phyloP scores from a whole-genome alignment of 2,329 filamentous ascomycete species.

The Sarocladium kiliense region DNA sequence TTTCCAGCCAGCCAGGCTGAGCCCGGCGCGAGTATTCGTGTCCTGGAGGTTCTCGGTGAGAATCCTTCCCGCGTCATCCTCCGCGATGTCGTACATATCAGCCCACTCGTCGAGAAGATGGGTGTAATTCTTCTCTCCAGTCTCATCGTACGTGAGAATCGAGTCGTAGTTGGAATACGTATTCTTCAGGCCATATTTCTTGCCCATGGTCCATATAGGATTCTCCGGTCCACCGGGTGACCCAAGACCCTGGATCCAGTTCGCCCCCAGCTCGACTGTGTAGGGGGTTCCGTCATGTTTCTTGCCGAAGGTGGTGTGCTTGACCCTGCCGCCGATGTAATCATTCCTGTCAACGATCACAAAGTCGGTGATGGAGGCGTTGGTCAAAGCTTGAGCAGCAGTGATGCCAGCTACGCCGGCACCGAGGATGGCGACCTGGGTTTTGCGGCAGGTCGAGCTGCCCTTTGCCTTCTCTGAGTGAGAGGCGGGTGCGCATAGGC shows the following conservation, averaged over 20 bases:
- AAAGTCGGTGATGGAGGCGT: conserved; percentile 58
- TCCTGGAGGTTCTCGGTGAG: conserved; percentile 57
- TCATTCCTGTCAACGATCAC: conserved; percentile 60
- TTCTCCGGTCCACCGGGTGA: conserved; percentile 37
- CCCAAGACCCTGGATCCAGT: conserved; percentile 45
- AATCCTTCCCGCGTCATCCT: conserved; percentile 51
- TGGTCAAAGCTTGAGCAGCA: conserved; percentile 57
- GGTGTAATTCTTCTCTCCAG: conserved; percentile 46
- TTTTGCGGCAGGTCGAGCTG: conserved; percentile 22
- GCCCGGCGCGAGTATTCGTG: conserved; percentile 50
- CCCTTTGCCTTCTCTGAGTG: neutral
- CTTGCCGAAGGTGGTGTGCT: conserved; percentile 52
- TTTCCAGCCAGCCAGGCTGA: conserved; percentile 58
- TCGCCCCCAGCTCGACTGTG: conserved; percentile 60
- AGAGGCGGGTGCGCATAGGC: neutral
- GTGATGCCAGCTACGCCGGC: conserved; percentile 60
- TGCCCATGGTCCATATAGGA: conserved; percentile 57
- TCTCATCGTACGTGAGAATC: conserved; percentile 56
- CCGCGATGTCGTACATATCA: conserved; percentile 36
- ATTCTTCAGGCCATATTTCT: conserved; percentile 53
- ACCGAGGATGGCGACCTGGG: conserved; percentile 41
- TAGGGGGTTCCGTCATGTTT: conserved; percentile 45
- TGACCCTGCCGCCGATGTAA: conserved; percentile 57
- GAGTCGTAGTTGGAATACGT: conserved; percentile 53
- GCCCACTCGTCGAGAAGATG: conserved; percentile 46